A percentile compares a stretch with the other conserved stretches of the same genome.
Evolutionary conservation across 1,284 basidiomycete species (phyloP).

Genomic region (Sporisorium exsertum): DNA sequence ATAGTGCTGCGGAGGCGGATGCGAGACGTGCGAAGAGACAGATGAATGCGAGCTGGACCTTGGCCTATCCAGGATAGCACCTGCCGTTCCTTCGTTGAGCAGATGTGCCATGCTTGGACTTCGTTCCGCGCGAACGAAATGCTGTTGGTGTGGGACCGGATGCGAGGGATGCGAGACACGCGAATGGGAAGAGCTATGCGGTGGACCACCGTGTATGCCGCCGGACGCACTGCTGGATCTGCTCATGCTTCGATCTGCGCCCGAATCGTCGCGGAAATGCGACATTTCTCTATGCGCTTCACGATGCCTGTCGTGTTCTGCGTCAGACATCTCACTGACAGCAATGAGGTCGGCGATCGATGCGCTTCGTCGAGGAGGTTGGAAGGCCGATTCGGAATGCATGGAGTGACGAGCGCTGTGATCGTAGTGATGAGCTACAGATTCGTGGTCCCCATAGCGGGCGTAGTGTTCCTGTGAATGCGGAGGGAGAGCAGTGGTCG

Average conservation of each 20-base stretch:
- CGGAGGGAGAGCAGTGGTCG: slow-evolving; percentile 7
- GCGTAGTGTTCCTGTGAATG: slow-evolving; percentile 6
- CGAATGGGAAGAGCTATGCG: slow-evolving; percentile 25
- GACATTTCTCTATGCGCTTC: slow-evolving; percentile 11
- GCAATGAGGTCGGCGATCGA: slow-evolving; percentile 49
- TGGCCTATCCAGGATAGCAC: slow-evolving; percentile 44
- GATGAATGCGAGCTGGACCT: slow-evolving; percentile 50
- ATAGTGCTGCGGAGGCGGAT: slow-evolving; percentile 24
- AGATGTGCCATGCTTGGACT: slow-evolving; percentile 55
- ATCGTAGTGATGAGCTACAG: slow-evolving; percentile 17
- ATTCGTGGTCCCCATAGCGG: slow-evolving; percentile 17
- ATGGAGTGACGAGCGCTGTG: slow-evolving; percentile 22
- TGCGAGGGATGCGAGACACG: slow-evolving; percentile 29
- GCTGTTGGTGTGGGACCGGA: slow-evolving; percentile 15
- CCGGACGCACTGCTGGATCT: slow-evolving; percentile 45
- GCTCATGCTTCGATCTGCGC: slow-evolving; percentile 39
- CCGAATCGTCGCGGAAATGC: slow-evolving; percentile 22
- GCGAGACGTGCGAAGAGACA: slow-evolving; percentile 40
- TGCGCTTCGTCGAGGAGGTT: slow-evolving; percentile 31
- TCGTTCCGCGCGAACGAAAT: slow-evolving; percentile 31
- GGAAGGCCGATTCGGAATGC: slow-evolving; percentile 17
- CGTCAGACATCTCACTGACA: slow-evolving; percentile 46
- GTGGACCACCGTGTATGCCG: slow-evolving; percentile 11
- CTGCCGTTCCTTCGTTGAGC: slow-evolving; percentile 49
- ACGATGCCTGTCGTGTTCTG: slow-evolving; percentile 32